phyloP scores from a whole-genome alignment of 441 rosid species.

The Gossypium davidsonii region DNA sequence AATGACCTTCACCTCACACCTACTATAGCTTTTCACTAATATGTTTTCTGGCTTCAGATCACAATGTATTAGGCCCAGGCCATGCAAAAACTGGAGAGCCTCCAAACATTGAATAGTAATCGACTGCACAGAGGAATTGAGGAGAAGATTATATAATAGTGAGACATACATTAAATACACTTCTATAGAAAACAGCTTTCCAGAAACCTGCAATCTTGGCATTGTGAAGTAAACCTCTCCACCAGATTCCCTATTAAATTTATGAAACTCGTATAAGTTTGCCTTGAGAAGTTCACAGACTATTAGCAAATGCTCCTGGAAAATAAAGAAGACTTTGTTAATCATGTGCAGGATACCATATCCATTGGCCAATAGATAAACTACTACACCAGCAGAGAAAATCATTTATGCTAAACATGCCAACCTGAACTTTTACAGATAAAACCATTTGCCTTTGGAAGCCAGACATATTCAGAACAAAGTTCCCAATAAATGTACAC shows the following conservation, averaged over 20 bases:
- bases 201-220: conserved; percentile 94
- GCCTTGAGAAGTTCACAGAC: conserved; percentile 98
- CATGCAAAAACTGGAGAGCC: conserved; percentile 84
- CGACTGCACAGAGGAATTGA: conserved; percentile 54
- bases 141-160: conserved; percentile 24
- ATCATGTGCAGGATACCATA: not conserved
- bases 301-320: conserved; percentile 87
- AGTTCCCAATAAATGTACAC: not conserved
- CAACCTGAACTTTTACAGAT: not conserved
- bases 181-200: conserved; percentile 16
- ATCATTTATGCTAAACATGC: not conserved
- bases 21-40: conserved; percentile 90
- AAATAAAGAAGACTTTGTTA: conserved; percentile 15
- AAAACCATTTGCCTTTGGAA: not conserved
- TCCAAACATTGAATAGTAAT: conserved; percentile 90
- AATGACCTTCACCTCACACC: conserved; percentile 95
- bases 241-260: conserved; percentile 95
- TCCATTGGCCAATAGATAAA: not conserved
- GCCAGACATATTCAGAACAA: conserved; percentile 1
- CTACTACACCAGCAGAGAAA: not conserved
- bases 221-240: conserved; percentile 98
- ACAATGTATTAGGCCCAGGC: conserved; percentile 93
- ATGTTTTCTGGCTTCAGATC: conserved; percentile 97
- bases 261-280: conserved; percentile 91
- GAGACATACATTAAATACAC: conserved; percentile 11